Percentiles rank a stretch among this genome's conserved stretches.
Evolutionary conservation across 306 rosid genomes (phyloP).

Genomic region (Vachellia pachyceras): DNA sequence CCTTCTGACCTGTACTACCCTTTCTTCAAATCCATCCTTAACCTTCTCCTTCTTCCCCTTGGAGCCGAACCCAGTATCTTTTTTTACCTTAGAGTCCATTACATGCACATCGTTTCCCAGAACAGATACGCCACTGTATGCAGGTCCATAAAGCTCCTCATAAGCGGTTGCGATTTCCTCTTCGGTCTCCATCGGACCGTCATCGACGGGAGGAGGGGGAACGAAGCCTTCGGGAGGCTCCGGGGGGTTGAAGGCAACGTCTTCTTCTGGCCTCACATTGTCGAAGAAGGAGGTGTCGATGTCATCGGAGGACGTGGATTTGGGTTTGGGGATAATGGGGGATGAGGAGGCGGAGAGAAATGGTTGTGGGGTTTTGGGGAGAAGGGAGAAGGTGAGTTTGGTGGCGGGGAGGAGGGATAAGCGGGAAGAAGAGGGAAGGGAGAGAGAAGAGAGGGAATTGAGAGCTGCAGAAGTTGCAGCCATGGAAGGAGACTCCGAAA

Average conservation of each 20-base stretch:
- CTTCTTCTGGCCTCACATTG: constrained; percentile 52
- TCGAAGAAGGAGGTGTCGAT: constrained; percentile 78
- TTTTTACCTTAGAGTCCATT: constrained; percentile 74
- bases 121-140: constrained; percentile 71
- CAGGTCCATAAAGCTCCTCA: constrained; percentile 85
- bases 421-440: constrained; percentile 51
- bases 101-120: constrained; percentile 73
- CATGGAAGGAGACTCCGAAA: constrained; percentile 39
- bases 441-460: constrained; percentile 60
- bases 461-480: constrained; percentile 59
- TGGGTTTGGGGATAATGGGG: constrained; percentile 42
- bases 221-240: constrained; percentile 77
- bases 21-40: constrained; percentile 89
- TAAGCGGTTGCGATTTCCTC: constrained; percentile 81
- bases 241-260: constrained; percentile 64
- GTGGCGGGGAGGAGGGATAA: constrained; percentile 49
- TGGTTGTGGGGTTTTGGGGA: constrained; percentile 27
- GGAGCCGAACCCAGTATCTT: constrained; percentile 60
- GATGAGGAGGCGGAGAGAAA: constrained; percentile 33
- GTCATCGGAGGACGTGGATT: constrained; percentile 61
- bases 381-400: constrained; percentile 41
- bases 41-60: constrained; percentile 69
- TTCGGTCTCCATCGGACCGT: constrained; percentile 71
- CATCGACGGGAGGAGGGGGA: constrained; percentile 69
- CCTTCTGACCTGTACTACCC: constrained; percentile 89